Base-by-base conservation (phyloP, 2,329 filamentous ascomycete species). In the Exophiala aquamarina region DNA sequence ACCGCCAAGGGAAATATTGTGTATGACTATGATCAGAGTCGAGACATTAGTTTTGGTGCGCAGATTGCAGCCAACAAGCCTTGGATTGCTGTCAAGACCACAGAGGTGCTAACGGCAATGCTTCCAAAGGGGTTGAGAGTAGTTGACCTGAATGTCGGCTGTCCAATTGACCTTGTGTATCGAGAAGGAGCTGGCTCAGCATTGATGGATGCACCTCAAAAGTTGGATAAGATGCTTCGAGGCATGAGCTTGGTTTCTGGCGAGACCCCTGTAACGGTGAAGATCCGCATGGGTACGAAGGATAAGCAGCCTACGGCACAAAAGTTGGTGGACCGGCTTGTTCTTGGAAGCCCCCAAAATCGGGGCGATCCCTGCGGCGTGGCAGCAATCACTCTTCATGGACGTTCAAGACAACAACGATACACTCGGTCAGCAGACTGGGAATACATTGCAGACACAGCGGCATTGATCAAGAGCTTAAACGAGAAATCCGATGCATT, bases 131-230 rank as follows among this genome's bases (percentile, higher is more conserved):
- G 89, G 60, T 78, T 98, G 15, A 87, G 93, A 28, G 82, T 95
- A 31, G 87, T 98, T 56, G 93, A 98, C 63, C 75, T 98, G 58
- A 98, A 98, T 73, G 97, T 92, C 61, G 93, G 93, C 35, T 98
- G 93, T 63, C 93, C 93, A 3, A 96, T 98, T 63, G 93, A 98
- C 64, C 81, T 96, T 59, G 85, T 98, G 41, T 97, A 83, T 74
- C 84, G 90, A 59, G 79, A 86, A 36, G 93, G 93, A 41, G 89
- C 88, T 32, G 93, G 93, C 3, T 95, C 92, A 15, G 92, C 89
- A 2, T 80, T 98, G 13, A 82, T 98, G n/a, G 93, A 98, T 61
- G 78, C 84, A 44, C 87, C 82, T 21, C 83, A 83, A 48, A 97
- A 96, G 70, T 73, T 98, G 40, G 91, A 96, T 68, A 92, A 92